phyloP scores from a whole-genome alignment of 2,329 filamentous ascomycete species.

The Purpureocillium lavendulum region DNA sequence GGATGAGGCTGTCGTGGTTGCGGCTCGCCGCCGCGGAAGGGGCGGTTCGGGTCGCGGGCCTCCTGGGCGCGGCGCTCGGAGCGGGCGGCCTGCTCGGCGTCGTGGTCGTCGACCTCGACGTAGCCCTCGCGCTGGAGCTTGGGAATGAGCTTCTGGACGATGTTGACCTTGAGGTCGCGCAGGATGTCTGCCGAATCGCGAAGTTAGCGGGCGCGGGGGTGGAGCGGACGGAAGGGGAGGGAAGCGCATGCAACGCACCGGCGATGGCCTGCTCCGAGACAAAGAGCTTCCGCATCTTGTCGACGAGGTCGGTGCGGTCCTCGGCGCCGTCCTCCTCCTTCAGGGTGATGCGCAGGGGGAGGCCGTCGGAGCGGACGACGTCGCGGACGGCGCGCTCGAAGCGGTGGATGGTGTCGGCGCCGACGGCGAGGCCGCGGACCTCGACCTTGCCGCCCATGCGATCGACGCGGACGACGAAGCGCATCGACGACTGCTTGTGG shows the following conservation, averaged over 20 bases:
- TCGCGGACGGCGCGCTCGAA: slow-evolving; percentile 67
- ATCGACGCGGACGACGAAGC: slow-evolving; percentile 74
- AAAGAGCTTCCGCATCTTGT: slow-evolving; percentile 55
- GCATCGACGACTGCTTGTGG: slow-evolving; percentile 77
- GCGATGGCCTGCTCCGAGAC: slow-evolving; percentile 62
- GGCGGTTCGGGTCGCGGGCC: slow-evolving; percentile 23
- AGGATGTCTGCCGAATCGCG: slow-evolving; percentile 46
- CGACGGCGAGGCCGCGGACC: slow-evolving; percentile 68
- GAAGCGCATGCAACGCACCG: slow-evolving; percentile 15
- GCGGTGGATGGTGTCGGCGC: slow-evolving; percentile 71
- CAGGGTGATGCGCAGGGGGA: slow-evolving; percentile 49
- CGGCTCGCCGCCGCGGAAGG: slow-evolving; percentile 31
- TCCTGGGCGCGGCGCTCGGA: slow-evolving; percentile 30
- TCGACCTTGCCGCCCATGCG: slow-evolving; percentile 79
- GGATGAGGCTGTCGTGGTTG: slow-evolving; percentile 43
- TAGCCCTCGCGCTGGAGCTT: slow-evolving; percentile 72
- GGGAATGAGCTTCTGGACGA: slow-evolving; percentile 79
- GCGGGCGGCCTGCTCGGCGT: slow-evolving; percentile 32
- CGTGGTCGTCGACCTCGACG: slow-evolving; percentile 43
- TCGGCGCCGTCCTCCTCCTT: slow-evolving; percentile 33
- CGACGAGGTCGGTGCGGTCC: slow-evolving; percentile 38
- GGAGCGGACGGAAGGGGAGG: not conserved
- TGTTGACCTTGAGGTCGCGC: slow-evolving; percentile 62
- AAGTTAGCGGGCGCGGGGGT: not conserved
- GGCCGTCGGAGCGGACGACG: slow-evolving; percentile 53